phyloP scores from a whole-genome alignment of 345 rosid species.

The Eucalyptus lansdowneana region DNA sequence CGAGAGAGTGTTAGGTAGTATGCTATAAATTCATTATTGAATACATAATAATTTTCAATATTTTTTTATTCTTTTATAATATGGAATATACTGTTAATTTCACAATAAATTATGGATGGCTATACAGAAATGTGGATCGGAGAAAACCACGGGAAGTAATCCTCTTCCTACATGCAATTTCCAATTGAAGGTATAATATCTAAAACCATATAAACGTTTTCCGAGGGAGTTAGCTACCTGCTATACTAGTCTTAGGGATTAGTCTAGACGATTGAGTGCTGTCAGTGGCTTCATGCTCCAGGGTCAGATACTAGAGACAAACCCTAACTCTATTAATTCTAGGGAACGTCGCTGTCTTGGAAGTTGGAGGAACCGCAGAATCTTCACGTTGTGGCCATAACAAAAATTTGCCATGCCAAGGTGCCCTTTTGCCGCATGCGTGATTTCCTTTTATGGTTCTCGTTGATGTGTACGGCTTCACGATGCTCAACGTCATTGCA shows the following conservation, averaged over 20 bases:
- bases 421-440: background rate
- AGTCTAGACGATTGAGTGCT: background rate
- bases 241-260: background rate
- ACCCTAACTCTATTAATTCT: background rate
- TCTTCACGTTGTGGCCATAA: slow-evolving; percentile 50
- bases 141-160: no score
- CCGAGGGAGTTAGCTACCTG: background rate
- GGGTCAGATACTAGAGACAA: background rate
- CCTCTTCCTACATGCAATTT: no score
- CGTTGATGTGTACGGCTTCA: background rate
- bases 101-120: no score
- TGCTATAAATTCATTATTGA: no score
- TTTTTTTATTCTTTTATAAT: no score
- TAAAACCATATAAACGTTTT: no score
- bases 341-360: slow-evolving; percentile 38
- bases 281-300: background rate
- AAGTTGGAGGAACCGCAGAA: background rate
- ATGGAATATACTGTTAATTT: no score
- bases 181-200: no score
- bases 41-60: no score
- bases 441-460: background rate
- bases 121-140: no score
- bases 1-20: no score
- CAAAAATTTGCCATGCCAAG: slow-evolving; percentile 52
- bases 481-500: background rate